phyloP scores from a whole-genome alignment of 192 early-diverging fungal genomes.

The Geranomyces variabilis region DNA sequence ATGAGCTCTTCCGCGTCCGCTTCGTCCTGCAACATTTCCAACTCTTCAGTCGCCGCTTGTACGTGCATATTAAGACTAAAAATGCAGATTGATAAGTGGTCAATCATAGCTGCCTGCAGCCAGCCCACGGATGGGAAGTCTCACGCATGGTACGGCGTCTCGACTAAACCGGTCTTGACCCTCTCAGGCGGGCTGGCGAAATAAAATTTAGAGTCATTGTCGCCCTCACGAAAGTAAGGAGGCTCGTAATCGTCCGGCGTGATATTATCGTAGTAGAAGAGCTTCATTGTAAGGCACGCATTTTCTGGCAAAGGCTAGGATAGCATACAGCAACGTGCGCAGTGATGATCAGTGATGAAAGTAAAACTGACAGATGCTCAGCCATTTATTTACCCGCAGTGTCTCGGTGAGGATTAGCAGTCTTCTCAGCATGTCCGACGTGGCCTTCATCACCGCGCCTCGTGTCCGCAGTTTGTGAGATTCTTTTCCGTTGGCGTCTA shows the following conservation, averaged over 20 bases:
- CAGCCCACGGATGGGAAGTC: neutral
- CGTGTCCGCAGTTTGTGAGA: constrained; percentile 22
- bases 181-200: constrained; percentile 43
- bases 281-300: constrained; percentile 51
- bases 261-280: constrained; percentile 58
- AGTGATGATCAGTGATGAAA: constrained; percentile 1
- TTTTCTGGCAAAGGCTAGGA: constrained; percentile 44
- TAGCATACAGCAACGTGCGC: too few species aligned
- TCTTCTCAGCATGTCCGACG: constrained; percentile 44
- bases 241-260: constrained; percentile 62
- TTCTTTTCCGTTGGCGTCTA: constrained; percentile 34
- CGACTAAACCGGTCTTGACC: constrained; percentile 45
- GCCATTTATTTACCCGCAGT: constrained; percentile 33
- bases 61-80: constrained; percentile 29
- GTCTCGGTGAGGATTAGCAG: constrained; percentile 57
- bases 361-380: too few species aligned
- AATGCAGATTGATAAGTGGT: neutral
- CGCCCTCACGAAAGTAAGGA: constrained; percentile 46
- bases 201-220: constrained; percentile 35
- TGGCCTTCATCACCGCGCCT: constrained; percentile 44
- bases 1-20: neutral
- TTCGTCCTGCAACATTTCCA: neutral
- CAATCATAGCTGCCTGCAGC: too few species aligned
- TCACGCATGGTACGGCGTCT: constrained; percentile 50
- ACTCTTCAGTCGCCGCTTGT: constrained; percentile 21